phyloP scores from a whole-genome alignment of 1,139 yeast species.

The Wickerhamomyces sp. region DNA sequence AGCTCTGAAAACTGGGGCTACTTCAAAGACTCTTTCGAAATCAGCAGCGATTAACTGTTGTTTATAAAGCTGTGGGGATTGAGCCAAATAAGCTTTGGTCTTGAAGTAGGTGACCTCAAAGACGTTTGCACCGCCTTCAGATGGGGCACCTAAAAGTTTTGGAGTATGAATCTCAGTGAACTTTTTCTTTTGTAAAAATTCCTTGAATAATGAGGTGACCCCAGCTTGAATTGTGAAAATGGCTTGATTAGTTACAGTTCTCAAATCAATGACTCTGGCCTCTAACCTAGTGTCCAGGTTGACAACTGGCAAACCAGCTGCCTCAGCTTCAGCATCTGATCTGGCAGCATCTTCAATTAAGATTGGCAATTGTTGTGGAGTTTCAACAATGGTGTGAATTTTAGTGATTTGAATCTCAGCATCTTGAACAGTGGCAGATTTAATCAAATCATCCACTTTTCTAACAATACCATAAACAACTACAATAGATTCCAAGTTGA shows the following conservation, averaged over 20 bases:
- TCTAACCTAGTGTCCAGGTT: constrained; percentile 95
- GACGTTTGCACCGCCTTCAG: constrained; percentile 97
- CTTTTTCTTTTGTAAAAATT: constrained; percentile 60
- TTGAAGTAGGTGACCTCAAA: constrained; percentile 92
- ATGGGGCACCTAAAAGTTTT: constrained; percentile 88
- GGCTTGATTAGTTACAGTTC: constrained; percentile 97
- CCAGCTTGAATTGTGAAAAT: constrained; percentile 92
- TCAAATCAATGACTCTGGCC: constrained; percentile 88
- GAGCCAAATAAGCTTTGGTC: constrained; percentile 89
- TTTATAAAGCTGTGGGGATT: constrained; percentile 96
- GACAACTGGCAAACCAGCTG: constrained; percentile 85
- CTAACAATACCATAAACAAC: constrained; percentile 80
- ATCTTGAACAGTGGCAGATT: constrained; percentile 88
- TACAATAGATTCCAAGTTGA: constrained; percentile 87
- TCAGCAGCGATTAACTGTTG: constrained; percentile 98
- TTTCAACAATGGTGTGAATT: constrained; percentile 73
- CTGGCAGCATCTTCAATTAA: constrained; percentile 94
- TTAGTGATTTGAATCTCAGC: constrained; percentile 76
- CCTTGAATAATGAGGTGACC: constrained; percentile 84
- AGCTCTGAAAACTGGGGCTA: constrained; percentile 98
- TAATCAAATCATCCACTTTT: constrained; percentile 82
- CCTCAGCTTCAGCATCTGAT: constrained; percentile 93
- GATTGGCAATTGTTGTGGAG: constrained; percentile 91
- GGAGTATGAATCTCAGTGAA: constrained; percentile 96
- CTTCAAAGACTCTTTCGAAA: constrained; percentile 91